Evolutionary conservation across 305 asterid species (phyloP), one percentile per base, ranked within the genome.

Genomic region (Vinca major): DNA sequence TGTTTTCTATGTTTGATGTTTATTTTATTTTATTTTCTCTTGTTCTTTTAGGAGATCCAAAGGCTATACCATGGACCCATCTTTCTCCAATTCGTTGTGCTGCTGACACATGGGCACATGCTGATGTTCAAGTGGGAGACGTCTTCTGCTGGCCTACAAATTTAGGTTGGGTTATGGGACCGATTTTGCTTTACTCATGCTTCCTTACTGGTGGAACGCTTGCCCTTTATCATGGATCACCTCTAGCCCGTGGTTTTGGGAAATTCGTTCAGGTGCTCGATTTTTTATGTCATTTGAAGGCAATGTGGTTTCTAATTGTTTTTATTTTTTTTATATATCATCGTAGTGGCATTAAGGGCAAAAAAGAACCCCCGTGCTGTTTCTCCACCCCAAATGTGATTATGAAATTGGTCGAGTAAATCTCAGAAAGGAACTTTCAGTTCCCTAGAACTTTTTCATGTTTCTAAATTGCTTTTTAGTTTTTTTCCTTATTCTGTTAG

Each of bases 141-240:
- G 82, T 87, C 40, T 65, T 73, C 70, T 92, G 98, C 80, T 92
- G 96, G 96, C 98, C 98, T 5, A 92, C 98, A 50, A 92, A 87
- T 79, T 83, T 92, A 77, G 98, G 98, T 77, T 92, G 98, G 98
- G 98, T 90, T 76, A 85, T 90, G 97, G 98, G 98, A 40, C 98
- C 98, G 1, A 70, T 86, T 71, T 68, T 87, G 73, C 83, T 92
- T 43, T 92, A 90, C 68, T 79, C 95, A 3, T 88, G 97, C 84
- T 87, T 92, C 79, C 83, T 92, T 45, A 36, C 86, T 53, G 97
- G 97, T 62, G 96, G 92, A 71, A 88, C 91, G 51, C 84, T 92
- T 61, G 97, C 98, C 67, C 96, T 92, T 54, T 90, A 92, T 79
- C 94, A 92, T 19, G 98, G 98, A 63, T 92, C 97, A 77, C 98